Evolutionary conservation across 768 basidiomycete species (phyloP), one percentile per base, ranked within the genome.

Genomic region (Russula sp.): DNA sequence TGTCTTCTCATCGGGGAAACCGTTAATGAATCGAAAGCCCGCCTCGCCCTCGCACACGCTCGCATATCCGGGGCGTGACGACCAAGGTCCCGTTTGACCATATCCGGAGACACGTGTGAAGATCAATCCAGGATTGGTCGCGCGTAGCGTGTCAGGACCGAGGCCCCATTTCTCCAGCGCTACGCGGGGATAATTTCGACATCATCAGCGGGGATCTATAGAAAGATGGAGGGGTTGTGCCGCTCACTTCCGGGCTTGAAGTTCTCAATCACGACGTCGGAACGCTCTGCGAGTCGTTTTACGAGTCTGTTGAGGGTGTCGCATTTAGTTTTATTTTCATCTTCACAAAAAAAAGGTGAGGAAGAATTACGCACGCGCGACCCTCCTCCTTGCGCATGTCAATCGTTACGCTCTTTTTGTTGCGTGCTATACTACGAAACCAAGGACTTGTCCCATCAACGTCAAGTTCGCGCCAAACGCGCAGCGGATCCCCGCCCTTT

Each of bases 21-120:
- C 86, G 57, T 88, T 88, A 68, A 88, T 86, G 69, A 82, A 85
- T 3, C 87, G 78, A 70, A 88, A 88, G 3, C 87, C 86, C 2
- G 86, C 84, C 62, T 88, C 85, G 0, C 85, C 86, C 73, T 88
- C 87, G 65, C 86, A 88, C 3, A 88, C 86, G 5, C 86, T 85
- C 2, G 87, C 86, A 63, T 84, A 88, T 20, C 87, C 86, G 6
- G 86, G 85, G 11, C 85, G 79, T 20, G 81, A 77, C 0, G 83
- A 78, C 86, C 86, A 88, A 22, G 87, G 86, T 1, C 86, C 87
- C 0, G 84, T 87, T 67, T 88, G 87, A 3, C 87, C 86, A 65
- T 87, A 88, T 8, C 87, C 86, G 64, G 85, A 86, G 22, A 88
- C 84, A 64, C 94, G 91, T 7, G 93, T 96, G 70, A 91, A 94